These are phyloP conservation scores for Quercus ilex DNA, from an alignment of 306 rosid genomes.

Conservation along the genomic window DNA sequence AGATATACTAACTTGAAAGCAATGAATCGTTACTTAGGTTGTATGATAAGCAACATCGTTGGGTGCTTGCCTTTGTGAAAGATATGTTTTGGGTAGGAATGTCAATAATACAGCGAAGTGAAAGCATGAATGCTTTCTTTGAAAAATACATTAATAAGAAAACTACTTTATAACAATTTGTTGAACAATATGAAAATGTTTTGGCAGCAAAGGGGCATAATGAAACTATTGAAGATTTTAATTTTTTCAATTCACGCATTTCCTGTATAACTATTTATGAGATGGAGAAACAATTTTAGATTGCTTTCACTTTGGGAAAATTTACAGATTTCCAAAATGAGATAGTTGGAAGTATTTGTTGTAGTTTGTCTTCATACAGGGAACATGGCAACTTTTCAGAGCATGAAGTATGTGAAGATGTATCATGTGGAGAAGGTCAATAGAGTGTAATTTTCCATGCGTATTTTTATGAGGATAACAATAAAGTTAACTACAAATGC, in stretches of 20 bases:
- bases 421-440: no score
- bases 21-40: no score
- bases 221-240: neutral
- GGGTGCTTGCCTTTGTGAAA: neutral
- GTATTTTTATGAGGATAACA: no score
- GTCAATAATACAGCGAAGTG: neutral
- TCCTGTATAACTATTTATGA: neutral
- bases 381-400: no score
- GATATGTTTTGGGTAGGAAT: neutral
- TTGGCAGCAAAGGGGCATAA: neutral
- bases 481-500: no score
- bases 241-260: neutral
- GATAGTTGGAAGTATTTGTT: neutral
- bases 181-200: neutral
- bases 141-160: neutral
- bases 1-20: no score
- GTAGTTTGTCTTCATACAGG: neutral
- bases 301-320: neutral
- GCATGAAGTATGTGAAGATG: no score
- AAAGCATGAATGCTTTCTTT: slow-evolving; percentile 1
- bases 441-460: no score
- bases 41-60: no score
- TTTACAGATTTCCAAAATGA: slow-evolving; percentile 5
- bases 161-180: neutral
- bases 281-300: slow-evolving; percentile 7